phyloP scores from a whole-genome alignment of 148 eudicot species.

The Chenopodium album region DNA sequence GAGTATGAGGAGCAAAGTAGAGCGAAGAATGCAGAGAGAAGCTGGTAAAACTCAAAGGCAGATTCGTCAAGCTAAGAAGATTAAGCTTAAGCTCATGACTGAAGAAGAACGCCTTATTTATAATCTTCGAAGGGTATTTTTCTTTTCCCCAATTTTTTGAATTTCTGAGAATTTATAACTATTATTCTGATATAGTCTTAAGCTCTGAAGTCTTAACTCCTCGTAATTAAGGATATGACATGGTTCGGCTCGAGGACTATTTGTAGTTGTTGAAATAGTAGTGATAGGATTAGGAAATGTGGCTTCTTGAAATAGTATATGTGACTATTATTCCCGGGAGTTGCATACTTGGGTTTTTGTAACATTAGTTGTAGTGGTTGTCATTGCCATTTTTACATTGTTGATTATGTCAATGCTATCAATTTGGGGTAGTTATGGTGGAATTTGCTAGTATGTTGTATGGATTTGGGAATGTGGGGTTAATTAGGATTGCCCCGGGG shows the following conservation, averaged over 20 bases:
- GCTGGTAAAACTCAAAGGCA: conserved; percentile 85
- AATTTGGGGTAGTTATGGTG: no score
- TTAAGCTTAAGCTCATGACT: conserved; percentile 87
- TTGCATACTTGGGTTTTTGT: background rate
- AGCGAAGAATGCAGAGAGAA: conserved; percentile 76
- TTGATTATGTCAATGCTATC: background rate
- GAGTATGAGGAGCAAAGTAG: conserved; percentile 93
- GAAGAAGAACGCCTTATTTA: conserved; percentile 85
- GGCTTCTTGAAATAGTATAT: background rate
- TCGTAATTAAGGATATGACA: background rate
- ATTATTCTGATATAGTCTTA: no score
- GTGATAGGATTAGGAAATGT: no score
- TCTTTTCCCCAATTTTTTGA: background rate
- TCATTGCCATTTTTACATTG: background rate
- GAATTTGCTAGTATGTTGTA: background rate
- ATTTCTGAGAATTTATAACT: background rate
- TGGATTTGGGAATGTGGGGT: background rate
- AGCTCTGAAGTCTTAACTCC: no score
- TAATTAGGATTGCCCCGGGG: background rate
- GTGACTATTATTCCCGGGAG: background rate
- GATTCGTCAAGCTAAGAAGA: conserved; percentile 70
- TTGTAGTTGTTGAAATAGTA: background rate
- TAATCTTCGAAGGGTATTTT: conserved; percentile 76
- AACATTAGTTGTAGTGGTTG: background rate
- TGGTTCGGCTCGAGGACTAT: background rate